Base-by-base conservation (phyloP, 441 rosid species). In the Dalechampia spathulata region DNA sequence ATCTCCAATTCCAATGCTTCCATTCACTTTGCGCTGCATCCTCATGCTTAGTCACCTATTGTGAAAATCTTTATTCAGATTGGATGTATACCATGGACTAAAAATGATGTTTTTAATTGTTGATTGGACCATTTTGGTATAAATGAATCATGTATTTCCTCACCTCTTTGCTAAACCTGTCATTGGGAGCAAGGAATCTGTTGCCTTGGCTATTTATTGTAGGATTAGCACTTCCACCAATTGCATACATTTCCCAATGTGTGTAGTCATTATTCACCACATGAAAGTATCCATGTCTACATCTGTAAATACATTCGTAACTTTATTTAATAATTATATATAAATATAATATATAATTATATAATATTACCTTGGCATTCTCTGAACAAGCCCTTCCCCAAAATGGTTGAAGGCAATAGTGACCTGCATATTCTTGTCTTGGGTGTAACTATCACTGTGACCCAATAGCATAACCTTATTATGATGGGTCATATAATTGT, bases 321-420 rank as follows among this genome's bases (percentile, higher is more conserved):
- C n/a, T n/a, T n/a, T n/a, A n/a, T n/a, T n/a, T n/a, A n/a, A n/a
- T n/a, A n/a, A n/a, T n/a, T n/a, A n/a, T n/a, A n/a, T n/a, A n/a
- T n/a, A n/a, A n/a, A n/a, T n/a, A n/a, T n/a, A n/a, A n/a, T n/a
- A n/a, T n/a, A n/a, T n/a, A n/a, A n/a, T n/a, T n/a, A n/a, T n/a
- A n/a, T n/a, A n/a, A n/a, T n/a, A n/a, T 25, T 49, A 13, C 97
- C 97, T 87, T 43, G 98, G 98, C 82, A 90, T 90, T 68, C 98
- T 74, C 60, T 90, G 98, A 64, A 90, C 86, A 25, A 87, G 90
- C 6, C 98, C 98, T 80, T 90, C 90, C 0, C 97, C 98, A 30
- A 90, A 90, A 75, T 87, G 98, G 80, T 90, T 90, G 45, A 90
- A 90, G 55, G 95, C 98, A 20, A 87, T 85, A 17, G 98, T 90